Evolutionary conservation across 2,329 filamentous ascomycete genomes (phyloP).

Genomic region (Cercospora beticola): DNA sequence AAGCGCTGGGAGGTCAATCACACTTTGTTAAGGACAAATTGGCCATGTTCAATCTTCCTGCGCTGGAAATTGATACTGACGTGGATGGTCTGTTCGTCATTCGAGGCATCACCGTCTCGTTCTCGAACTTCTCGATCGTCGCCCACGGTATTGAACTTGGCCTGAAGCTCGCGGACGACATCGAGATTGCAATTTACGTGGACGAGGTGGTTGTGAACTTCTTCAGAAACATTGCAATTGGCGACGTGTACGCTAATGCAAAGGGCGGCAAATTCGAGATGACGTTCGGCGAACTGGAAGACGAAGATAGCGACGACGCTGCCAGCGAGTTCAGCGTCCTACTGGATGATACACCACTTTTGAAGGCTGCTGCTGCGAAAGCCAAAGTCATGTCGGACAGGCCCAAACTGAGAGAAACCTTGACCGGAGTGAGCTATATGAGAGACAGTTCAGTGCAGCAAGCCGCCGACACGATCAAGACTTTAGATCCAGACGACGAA

Average conservation of each 20-base stretch:
- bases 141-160: conserved; percentile 56
- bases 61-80: conserved; percentile 56
- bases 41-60: conserved; percentile 51
- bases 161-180: conserved; percentile 53
- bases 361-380: conserved; percentile 45
- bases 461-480: conserved; percentile 43
- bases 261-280: conserved; percentile 55
- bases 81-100: conserved; percentile 55
- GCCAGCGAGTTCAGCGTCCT: conserved; percentile 44
- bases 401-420: conserved; percentile 32
- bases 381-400: conserved; percentile 26
- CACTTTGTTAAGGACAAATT: conserved; percentile 55
- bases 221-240: conserved; percentile 53
- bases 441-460: conserved; percentile 40
- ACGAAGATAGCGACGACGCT: conserved; percentile 39
- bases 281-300: conserved; percentile 46
- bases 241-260: conserved; percentile 55
- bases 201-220: conserved; percentile 52
- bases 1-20: conserved; percentile 43
- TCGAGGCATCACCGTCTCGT: conserved; percentile 53
- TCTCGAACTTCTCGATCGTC: conserved; percentile 51
- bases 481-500: conserved; percentile 48
- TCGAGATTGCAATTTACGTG: conserved; percentile 54
- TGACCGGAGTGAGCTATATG: conserved; percentile 45
- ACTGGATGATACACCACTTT: conserved; percentile 47